phyloP scores from a whole-genome alignment of 805 yeast genomes.

The Allodekkera sacchari region DNA sequence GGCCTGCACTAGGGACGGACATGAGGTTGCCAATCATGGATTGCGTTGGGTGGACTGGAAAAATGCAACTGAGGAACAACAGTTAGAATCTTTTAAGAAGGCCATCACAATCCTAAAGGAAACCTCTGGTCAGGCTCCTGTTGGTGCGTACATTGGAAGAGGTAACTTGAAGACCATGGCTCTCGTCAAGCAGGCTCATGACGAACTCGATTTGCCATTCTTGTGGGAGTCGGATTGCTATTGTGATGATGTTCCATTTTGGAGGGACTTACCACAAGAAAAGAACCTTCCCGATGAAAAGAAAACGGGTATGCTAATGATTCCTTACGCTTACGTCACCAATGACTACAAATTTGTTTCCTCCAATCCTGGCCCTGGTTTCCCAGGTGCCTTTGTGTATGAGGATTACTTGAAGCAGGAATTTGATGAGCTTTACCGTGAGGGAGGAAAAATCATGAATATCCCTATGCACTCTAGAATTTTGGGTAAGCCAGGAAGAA shows the following conservation, averaged over 20 bases:
- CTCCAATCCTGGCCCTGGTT: conserved; percentile 15
- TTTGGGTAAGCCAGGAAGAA: conserved; percentile 29
- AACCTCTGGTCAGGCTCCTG: conserved; percentile 26
- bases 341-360: conserved; percentile 20
- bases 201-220: conserved; percentile 24
- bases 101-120: conserved; percentile 23
- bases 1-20: conserved; percentile 29
- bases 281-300: conserved; percentile 9
- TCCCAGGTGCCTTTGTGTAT: conserved; percentile 17
- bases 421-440: conserved; percentile 29
- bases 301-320: conserved; percentile 19
- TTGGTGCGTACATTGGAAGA: conserved; percentile 31
- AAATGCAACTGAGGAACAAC: conserved; percentile 21
- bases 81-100: conserved; percentile 24
- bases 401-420: conserved; percentile 27
- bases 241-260: conserved; percentile 29
- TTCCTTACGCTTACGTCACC: conserved; percentile 20
- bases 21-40: conserved; percentile 31
- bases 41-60: conserved; percentile 29
- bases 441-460: conserved; percentile 30
- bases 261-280: conserved; percentile 26
- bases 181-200: conserved; percentile 26
- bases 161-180: conserved; percentile 24
- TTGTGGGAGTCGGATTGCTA: conserved; percentile 28
- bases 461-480: conserved; percentile 29